Evolutionary conservation across 2,329 filamentous ascomycete species (phyloP), one percentile per base, ranked within the genome.

Genomic region (Cladosporium sp.): DNA sequence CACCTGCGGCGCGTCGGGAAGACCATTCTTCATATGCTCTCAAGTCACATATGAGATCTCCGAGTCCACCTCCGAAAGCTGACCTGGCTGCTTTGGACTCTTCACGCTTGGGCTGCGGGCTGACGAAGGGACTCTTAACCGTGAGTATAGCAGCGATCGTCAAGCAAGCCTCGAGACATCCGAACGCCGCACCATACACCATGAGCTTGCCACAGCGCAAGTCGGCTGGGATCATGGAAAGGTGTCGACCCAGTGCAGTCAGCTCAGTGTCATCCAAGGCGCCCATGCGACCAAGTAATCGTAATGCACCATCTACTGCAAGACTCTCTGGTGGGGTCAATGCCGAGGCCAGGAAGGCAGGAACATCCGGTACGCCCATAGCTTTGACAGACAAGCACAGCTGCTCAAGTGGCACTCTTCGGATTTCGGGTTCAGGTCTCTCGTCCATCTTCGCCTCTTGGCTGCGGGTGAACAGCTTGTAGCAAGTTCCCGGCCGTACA

Each of bases 211-310:
- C 91, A 71, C 91, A 95, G 25, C 93, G 86, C 48, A 99, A 80
- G 69, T 99, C 94, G 0, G 93, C 90, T 1, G 94, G 94, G 51
- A 99, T 91, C 84, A 95, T 90, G 17, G 92, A 89, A n/a, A 99
- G 80, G 75, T 97, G 94, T 54, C 89, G 86, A 37, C 94, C 94
- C 47, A 99, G 85, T 3, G 92, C 91, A 0, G 94, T 97, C 39
- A 99, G 80, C 66, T 91, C 88, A 58, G 90, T 85, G 44, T 90
- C 90, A 65, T 94, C 90, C 13, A 97, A 79, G 0, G 92, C 93
- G 28, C 94, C 94, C 80, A 99, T 96, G 9, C 91, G 83, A 12
- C 83, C 82, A 3, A 99, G 79, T 57, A 96, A 80, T 63, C 79
- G 83, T 62, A 99, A 79, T 1, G 94, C 94, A 15, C 89, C 90